Conservation (phyloP, 768 basidiomycete species). For the Boletus edulis region DNA sequence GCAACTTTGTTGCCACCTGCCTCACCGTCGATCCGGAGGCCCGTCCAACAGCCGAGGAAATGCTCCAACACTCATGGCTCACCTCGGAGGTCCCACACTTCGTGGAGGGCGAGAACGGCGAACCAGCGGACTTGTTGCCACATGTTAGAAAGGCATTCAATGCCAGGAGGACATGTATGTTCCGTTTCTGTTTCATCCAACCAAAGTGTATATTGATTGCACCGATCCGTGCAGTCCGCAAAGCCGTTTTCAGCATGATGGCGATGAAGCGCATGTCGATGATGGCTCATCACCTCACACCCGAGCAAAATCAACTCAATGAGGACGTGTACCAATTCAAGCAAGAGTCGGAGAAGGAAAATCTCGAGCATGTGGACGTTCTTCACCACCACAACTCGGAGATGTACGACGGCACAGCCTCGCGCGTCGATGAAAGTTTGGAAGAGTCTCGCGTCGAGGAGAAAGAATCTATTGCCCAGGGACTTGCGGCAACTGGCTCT, state of each 20-base stretch:
- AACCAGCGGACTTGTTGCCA: slow-evolving; percentile 78
- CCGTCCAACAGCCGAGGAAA: slow-evolving; percentile 77
- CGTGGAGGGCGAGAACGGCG: slow-evolving; percentile 55
- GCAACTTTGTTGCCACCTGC: slow-evolving; percentile 78
- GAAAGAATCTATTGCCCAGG: slow-evolving; percentile 1
- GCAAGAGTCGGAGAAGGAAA: slow-evolving; percentile 69
- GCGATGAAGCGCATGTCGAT: slow-evolving; percentile 79
- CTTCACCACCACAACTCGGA: slow-evolving; percentile 48
- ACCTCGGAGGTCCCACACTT: slow-evolving; percentile 66
- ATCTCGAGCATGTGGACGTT: slow-evolving; percentile 40
- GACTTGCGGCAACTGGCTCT: neutral
- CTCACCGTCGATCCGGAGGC: slow-evolving; percentile 78
- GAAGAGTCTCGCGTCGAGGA: neutral
- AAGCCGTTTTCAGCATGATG: slow-evolving; percentile 82
- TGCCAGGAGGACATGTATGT: slow-evolving; percentile 81
- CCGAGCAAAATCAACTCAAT: slow-evolving; percentile 49
- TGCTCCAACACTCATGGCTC: slow-evolving; percentile 69
- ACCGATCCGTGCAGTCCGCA: slow-evolving; percentile 60
- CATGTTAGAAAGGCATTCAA: slow-evolving; percentile 89
- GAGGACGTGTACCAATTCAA: slow-evolving; percentile 68
- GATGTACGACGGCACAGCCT: neutral
- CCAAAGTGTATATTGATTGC: neutral
- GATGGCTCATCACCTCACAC: slow-evolving; percentile 39
- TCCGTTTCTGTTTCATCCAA: neutral
- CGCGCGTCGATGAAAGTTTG: neutral